Evolutionary conservation across 148 eudicot genomes (phyloP).

Genomic region (Rhododendron henanense): DNA sequence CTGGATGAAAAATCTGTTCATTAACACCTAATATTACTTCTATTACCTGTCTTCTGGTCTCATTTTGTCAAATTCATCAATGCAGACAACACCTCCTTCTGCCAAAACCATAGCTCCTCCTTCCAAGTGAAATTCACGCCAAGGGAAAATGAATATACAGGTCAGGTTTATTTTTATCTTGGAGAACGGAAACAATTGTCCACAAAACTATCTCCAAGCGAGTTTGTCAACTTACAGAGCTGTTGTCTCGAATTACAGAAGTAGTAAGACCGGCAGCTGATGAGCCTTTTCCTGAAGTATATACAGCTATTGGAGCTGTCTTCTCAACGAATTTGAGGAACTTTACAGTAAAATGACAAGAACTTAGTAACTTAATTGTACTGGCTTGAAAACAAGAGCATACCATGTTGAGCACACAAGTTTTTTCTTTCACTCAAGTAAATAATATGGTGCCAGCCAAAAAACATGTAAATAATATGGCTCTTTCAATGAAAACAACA

Average conservation of each 20-base stretch:
- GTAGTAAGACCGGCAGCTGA: slow-evolving; percentile 99
- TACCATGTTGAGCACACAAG: neutral
- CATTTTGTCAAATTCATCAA: slow-evolving; percentile 99
- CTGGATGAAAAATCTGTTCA: neutral
- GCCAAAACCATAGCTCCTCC: slow-evolving; percentile 99
- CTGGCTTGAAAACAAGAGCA: neutral
- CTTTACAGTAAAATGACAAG: slow-evolving; percentile 37
- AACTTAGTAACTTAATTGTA: neutral
- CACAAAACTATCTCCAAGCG: neutral
- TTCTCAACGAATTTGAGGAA: slow-evolving; percentile 98
- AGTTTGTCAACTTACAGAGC: slow-evolving; percentile 59
- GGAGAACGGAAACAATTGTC: neutral
- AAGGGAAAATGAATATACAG: slow-evolving; percentile 7
- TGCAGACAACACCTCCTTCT: slow-evolving; percentile 99
- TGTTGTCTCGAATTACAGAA: slow-evolving; percentile 85
- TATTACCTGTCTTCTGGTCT: slow-evolving; percentile 93
- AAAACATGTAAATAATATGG: neutral
- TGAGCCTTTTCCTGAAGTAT: slow-evolving; percentile 98
- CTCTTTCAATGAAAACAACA: neutral
- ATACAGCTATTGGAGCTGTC: slow-evolving; percentile 97
- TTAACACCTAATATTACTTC: neutral
- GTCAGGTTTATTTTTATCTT: neutral
- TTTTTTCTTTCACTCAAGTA: neutral
- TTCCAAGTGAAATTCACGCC: slow-evolving; percentile 98
- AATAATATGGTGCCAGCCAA: neutral